phyloP scores from a whole-genome alignment of 2,329 filamentous ascomycete genomes.

The Harringtonia aguacate region DNA sequence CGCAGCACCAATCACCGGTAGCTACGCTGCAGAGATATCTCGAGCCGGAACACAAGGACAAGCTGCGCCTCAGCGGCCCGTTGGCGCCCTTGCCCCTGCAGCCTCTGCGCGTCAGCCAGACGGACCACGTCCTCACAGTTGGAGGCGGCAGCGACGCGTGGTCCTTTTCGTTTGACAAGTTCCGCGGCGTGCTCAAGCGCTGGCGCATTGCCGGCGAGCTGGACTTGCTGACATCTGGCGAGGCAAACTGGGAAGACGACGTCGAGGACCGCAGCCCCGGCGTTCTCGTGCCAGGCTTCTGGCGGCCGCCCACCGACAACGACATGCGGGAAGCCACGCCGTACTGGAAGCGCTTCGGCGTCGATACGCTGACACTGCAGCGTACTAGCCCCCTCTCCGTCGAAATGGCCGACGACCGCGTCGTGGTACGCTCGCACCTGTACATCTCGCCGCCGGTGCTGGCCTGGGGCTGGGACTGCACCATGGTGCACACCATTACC shows the following conservation, averaged over 20 bases:
- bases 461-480: slow-evolving; percentile 43
- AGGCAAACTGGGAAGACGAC: slow-evolving; percentile 15
- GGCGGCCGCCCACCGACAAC: slow-evolving; percentile 57
- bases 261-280: slow-evolving; percentile 13
- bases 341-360: slow-evolving; percentile 46
- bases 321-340: slow-evolving; percentile 42
- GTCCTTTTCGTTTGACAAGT: slow-evolving; percentile 31
- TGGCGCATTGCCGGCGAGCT: slow-evolving; percentile 12
- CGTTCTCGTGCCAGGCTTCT: slow-evolving; percentile 39
- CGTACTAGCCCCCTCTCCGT: slow-evolving; percentile 8
- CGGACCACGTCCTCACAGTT: neutral
- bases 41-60: too few species aligned
- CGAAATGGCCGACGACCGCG: slow-evolving; percentile 13
- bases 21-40: too few species aligned
- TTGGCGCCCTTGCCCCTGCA: slow-evolving; percentile 7
- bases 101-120: slow-evolving; percentile 14
- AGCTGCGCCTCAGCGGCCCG: too few species aligned
- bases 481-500: slow-evolving; percentile 23
- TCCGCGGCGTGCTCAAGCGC: slow-evolving; percentile 28
- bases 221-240: slow-evolving; percentile 24
- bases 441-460: slow-evolving; percentile 49
- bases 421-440: slow-evolving; percentile 31
- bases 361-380: slow-evolving; percentile 34
- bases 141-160: slow-evolving; percentile 16
- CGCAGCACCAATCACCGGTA: too few species aligned